Base-by-base conservation (phyloP, 768 basidiomycete species). In the Coprinopsis sp. region DNA sequence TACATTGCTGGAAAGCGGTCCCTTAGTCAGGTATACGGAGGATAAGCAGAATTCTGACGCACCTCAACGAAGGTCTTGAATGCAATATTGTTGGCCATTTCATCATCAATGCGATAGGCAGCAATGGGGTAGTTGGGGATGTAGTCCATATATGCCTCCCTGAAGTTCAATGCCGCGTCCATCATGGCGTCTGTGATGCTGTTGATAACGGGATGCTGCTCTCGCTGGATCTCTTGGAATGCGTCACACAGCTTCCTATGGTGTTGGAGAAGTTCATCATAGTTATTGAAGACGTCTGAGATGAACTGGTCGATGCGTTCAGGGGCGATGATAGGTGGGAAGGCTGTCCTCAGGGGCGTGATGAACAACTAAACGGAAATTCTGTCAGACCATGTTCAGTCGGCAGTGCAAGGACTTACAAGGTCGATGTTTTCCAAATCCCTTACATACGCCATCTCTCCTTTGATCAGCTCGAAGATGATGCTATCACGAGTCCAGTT, bases 361-460 rank as follows among this genome's bases (percentile, higher is more conserved):
- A 95, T 77, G 56, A 89, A 96, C 68, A 97, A 87, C 89, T 94
- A 16, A 14, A 30, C 7, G 11, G 37, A 16, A 27, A 44, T 24
- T 36, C 12, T 27, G 14, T 19, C 34, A 2, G 12, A n/a, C 11
- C 18, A 37, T 46, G 38, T 28, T 21, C 3, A 31, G 19, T 6
- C 4, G 18, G 41, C 6, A 16, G 21, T 38, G 27, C 28, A 50
- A 14, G 6, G n/a, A 64, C 80, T 23, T 54, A 93, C 91, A 41
- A 69, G 73, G 48, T 90, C 86, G 41, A 96, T 86, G 44, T 84
- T 90, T 63, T 93, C 88, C 40, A 97, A 66, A 69, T 96, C 94
- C 51, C 82, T 87, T n/a, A 95, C 93, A 62, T 95, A 96, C 21
- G 82, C 79, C 92, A 97, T 97, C 66, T 97, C 93, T 49, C 87